phyloP scores from a whole-genome alignment of 768 basidiomycete species.

The Pisolithus microcarpus region DNA sequence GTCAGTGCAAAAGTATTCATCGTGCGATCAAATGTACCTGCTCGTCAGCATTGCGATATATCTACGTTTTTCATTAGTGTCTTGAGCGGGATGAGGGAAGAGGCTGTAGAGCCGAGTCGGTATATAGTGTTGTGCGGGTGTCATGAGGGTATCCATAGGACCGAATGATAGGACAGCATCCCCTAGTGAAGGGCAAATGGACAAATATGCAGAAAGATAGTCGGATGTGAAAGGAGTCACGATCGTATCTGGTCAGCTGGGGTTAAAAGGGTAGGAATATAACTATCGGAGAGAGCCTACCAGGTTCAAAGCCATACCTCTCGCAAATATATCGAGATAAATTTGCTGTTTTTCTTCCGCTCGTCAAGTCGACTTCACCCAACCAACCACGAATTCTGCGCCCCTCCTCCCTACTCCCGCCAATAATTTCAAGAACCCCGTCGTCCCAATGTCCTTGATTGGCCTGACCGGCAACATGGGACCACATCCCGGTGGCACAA shows the following conservation, averaged over 20 bases:
- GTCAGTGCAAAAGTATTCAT: neutral
- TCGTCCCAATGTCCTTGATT: slow-evolving; percentile 71
- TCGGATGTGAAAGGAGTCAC: slow-evolving; percentile 74
- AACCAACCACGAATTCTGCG: slow-evolving; percentile 69
- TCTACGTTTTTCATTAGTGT: slow-evolving; percentile 61
- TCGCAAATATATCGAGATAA: slow-evolving; percentile 72
- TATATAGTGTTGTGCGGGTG: slow-evolving; percentile 67
- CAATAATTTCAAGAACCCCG: slow-evolving; percentile 67
- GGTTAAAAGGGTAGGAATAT: neutral
- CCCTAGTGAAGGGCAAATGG: slow-evolving; percentile 60
- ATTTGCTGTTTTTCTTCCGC: slow-evolving; percentile 56
- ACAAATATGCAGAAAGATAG: slow-evolving; percentile 70
- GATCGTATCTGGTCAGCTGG: slow-evolving; percentile 46
- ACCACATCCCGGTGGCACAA: slow-evolving; percentile 73
- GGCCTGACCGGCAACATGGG: slow-evolving; percentile 33
- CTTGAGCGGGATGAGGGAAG: slow-evolving; percentile 79
- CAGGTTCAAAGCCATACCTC: slow-evolving; percentile 73
- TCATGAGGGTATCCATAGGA: slow-evolving; percentile 71
- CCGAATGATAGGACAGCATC: slow-evolving; percentile 78
- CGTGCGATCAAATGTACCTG: slow-evolving; percentile 37
- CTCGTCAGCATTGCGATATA: slow-evolving; percentile 68
- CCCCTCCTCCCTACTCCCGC: slow-evolving; percentile 68
- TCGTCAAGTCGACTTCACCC: slow-evolving; percentile 70
- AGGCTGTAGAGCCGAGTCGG: slow-evolving; percentile 70
- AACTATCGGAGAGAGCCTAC: slow-evolving; percentile 26